phyloP scores from a whole-genome alignment of 495 filamentous ascomycete species.

The Aspergillus affinis region DNA sequence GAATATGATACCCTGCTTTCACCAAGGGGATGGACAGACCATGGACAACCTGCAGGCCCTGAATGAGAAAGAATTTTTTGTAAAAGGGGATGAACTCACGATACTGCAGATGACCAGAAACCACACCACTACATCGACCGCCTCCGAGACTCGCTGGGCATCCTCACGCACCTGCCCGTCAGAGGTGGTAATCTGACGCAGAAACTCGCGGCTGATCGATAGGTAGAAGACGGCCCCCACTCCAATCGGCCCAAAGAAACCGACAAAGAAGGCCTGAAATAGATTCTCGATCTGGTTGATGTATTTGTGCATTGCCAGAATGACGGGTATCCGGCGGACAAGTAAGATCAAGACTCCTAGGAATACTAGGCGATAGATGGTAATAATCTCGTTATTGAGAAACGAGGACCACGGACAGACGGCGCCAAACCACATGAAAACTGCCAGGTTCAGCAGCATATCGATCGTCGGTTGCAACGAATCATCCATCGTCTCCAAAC shows the following conservation, averaged over 20 bases:
- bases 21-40: constrained; percentile 82
- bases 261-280: constrained; percentile 76
- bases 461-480: constrained; percentile 89
- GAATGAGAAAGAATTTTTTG: neutral
- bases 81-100: constrained; percentile 46
- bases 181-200: constrained; percentile 52
- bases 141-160: constrained; percentile 60
- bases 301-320: constrained; percentile 69
- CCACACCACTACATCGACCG: constrained; percentile 75
- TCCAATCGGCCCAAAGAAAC: constrained; percentile 95
- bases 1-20: constrained; percentile 78
- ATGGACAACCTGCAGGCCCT: constrained; percentile 65
- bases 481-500: constrained; percentile 82
- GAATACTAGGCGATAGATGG: constrained; percentile 73
- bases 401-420: constrained; percentile 82
- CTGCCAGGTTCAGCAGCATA: constrained; percentile 76
- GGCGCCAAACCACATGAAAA: constrained; percentile 92
- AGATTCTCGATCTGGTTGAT: constrained; percentile 79
- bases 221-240: constrained; percentile 91
- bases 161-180: constrained; percentile 60
- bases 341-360: constrained; percentile 80
- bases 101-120: constrained; percentile 85
- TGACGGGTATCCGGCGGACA: constrained; percentile 73
- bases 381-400: constrained; percentile 64
- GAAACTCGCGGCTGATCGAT: constrained; percentile 72